Evolutionary conservation across 2,329 filamentous ascomycete species (phyloP).

Genomic region (Periglandula ipomoeae): DNA sequence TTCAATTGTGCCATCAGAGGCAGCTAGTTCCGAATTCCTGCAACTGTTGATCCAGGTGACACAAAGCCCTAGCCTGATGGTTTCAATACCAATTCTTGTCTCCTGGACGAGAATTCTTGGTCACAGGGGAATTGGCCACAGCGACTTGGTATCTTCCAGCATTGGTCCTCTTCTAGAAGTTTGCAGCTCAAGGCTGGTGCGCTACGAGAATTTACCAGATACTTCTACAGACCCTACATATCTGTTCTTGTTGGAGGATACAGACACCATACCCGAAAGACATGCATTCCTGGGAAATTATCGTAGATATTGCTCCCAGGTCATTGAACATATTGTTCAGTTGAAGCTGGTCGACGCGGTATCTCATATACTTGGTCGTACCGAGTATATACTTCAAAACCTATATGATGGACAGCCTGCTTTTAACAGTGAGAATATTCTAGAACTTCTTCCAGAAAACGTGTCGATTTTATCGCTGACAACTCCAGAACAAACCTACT

Average conservation of each 20-base stretch:
- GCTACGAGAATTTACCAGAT: conserved; percentile 79
- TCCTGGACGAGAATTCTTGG: conserved; percentile 79
- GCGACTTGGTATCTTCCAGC: conserved; percentile 51
- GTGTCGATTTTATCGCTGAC: conserved; percentile 4
- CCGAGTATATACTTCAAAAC: conserved; percentile 63
- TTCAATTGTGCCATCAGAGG: conserved; percentile 50
- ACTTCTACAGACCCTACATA: conserved; percentile 73
- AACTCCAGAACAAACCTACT: conserved; percentile 43
- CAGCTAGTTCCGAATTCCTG: conserved; percentile 66
- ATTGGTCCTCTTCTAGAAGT: conserved; percentile 72
- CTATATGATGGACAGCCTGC: conserved; percentile 62
- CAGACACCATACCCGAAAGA: conserved; percentile 86
- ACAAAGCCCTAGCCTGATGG: conserved; percentile 76
- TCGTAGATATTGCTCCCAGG: conserved; percentile 74
- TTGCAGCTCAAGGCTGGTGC: conserved; percentile 73
- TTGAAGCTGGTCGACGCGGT: conserved; percentile 78
- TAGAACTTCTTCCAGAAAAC: neutral
- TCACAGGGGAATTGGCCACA: conserved; percentile 56
- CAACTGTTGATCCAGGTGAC: conserved; percentile 71
- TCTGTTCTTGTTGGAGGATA: conserved; percentile 81
- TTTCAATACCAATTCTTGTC: conserved; percentile 87
- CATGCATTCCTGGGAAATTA: conserved; percentile 97
- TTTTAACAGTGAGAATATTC: conserved; percentile 48
- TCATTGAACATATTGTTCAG: conserved; percentile 81
- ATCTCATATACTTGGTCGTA: conserved; percentile 72